Evolutionary conservation across 139 green algal species (phyloP), one percentile per base, ranked within the genome.

Genomic region (Coelastrella sp.): DNA sequence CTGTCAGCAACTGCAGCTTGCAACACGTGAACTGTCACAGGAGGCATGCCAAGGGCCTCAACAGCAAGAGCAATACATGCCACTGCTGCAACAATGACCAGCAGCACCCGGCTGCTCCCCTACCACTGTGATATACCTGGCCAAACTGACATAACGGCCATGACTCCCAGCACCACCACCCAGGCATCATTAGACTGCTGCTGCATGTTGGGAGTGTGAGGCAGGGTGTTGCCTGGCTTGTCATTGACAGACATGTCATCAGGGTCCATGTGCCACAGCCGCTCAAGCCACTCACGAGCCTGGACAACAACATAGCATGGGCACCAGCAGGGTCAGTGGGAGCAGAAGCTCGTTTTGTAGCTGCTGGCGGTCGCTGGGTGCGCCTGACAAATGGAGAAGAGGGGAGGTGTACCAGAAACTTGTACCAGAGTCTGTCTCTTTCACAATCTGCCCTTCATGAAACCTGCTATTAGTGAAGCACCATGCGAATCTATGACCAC

Each of bases 281-380:
- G 25, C 75, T 82, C 75, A 15, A 82, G 75, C 75, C 25, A 82
- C 8, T 82, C 75, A 49, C 75, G 25, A 60, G 75, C 75, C 75
- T 82, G 75, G 15, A 60, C 22, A 22, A 11, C 14, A 27, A 12
- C 74, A 80, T 4, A 35, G 72, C 17, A 27, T 5, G 15, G 15
- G 65, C 65, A 73, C 15, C 65, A 73, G 65, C 65, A 73, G 65
- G 65, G 65, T 73, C 65, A n/a, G 65, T 19, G 35, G 35, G 35
- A 49, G 3, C 35, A 49, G 1, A 49, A 49, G 35, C 35, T 49
- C 35, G 3, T 49, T 49, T 49, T 49, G 35, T 49, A 49, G 35
- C 35, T 49, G 35, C 35, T 49, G 35, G 35, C 35, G 35, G 35
- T 49, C 35, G 35, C 35, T 49, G 35, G 35, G 35, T 49, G 35